Conservation (phyloP, 306 rosid species). For the Clitoria ternatea region DNA sequence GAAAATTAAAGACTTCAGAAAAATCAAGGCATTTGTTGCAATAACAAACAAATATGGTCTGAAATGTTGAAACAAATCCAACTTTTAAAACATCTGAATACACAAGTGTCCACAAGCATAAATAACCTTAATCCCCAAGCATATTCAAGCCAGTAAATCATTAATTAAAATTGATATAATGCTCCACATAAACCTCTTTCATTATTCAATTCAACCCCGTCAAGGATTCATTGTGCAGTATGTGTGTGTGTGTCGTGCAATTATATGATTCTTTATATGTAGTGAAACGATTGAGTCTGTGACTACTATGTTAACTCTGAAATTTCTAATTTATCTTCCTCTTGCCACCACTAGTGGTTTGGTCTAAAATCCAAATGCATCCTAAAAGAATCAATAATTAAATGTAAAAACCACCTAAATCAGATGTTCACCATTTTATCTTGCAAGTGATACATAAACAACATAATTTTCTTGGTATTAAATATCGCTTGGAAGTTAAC, state of each 20-base stretch:
- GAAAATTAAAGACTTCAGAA: not conserved
- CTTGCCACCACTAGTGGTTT: not conserved
- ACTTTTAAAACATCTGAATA: not conserved
- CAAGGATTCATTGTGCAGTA: not conserved
- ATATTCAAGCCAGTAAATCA: not conserved
- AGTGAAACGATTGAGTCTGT: not conserved
- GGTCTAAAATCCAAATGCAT: not conserved
- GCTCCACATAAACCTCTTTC: not conserved
- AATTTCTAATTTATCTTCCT: not conserved
- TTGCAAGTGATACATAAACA: not conserved
- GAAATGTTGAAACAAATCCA: not conserved
- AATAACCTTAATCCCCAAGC: not conserved
- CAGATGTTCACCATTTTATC: not conserved
- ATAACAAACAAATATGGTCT: not conserved
- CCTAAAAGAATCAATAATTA: not conserved
- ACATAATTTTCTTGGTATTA: not conserved
- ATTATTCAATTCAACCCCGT: not conserved
- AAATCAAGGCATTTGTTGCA: not conserved
- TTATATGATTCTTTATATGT: not conserved
- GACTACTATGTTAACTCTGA: not conserved
- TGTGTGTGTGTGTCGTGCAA: too few relatives aligned
- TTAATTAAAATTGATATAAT: not conserved
- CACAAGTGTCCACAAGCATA: not conserved
- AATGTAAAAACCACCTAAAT: not conserved
- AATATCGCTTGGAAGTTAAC: constrained; percentile 6